A percentile compares a stretch with the other conserved stretches of the same genome.
phyloP scores from a whole-genome alignment of 306 rosid genomes.

The Lithocarpus polystachyus region DNA sequence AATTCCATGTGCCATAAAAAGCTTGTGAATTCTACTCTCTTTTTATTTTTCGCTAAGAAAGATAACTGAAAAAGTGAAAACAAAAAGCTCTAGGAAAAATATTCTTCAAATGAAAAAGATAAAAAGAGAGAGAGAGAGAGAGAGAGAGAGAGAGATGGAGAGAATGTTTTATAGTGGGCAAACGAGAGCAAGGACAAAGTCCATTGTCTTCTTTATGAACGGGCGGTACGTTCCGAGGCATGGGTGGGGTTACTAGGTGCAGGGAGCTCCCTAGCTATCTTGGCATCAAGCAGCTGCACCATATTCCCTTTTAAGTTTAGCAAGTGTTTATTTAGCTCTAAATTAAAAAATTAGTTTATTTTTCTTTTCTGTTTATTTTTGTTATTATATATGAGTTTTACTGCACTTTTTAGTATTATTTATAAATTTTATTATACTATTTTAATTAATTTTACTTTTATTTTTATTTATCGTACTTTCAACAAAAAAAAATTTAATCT shows the following conservation, averaged over 20 bases:
- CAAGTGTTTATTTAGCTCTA: no score
- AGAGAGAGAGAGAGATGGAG: constrained; percentile 39
- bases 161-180: constrained; percentile 42
- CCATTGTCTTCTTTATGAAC: constrained; percentile 29
- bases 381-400: fast-evolving
- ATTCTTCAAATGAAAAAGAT: constrained; percentile 38
- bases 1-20: constrained; percentile 56
- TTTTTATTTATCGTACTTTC: fast-evolving
- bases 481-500: fast-evolving
- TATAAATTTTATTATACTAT: fast-evolving
- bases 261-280: constrained; percentile 12
- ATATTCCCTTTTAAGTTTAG: background rate
- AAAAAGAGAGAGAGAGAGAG: constrained; percentile 31
- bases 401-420: fast-evolving
- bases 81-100: constrained; percentile 39
- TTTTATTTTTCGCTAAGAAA: constrained; percentile 20
- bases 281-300: background rate
- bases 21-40: constrained; percentile 38
- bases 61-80: constrained; percentile 23
- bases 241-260: constrained; percentile 24
- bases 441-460: no score
- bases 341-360: no score
- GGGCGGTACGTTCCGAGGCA: constrained; percentile 29
- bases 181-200: constrained; percentile 41
- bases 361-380: no score